Evolutionary conservation across 202 grass and related monocot genomes (phyloP).

Genomic region (Hordeum pubiflorum): DNA sequence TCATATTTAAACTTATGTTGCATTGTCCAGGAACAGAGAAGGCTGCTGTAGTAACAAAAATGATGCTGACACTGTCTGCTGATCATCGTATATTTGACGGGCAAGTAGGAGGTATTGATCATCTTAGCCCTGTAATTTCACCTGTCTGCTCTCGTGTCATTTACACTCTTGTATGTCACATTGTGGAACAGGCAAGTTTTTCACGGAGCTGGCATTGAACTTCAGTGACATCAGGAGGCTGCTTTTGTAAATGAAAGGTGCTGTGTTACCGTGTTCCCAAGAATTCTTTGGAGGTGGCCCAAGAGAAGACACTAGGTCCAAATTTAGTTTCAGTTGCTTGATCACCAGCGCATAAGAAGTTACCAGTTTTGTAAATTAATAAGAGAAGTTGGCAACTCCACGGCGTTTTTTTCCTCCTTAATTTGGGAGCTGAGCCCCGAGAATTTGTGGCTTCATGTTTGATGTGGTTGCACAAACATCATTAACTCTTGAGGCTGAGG

Average conservation of each 20-base stretch:
- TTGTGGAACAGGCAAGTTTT: slow-evolving; percentile 58
- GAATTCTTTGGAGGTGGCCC: slow-evolving; percentile 24
- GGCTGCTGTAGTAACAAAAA: slow-evolving; percentile 65
- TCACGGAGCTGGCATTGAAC: slow-evolving; percentile 58
- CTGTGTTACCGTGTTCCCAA: slow-evolving; percentile 10
- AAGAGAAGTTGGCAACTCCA: slow-evolving; percentile 19
- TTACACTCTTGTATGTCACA: not conserved
- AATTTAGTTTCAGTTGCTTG: slow-evolving; percentile 11
- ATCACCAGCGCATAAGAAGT: slow-evolving; percentile 17
- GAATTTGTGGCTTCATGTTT: slow-evolving; percentile 15
- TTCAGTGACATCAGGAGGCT: slow-evolving; percentile 86
- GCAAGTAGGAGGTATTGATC: slow-evolving; percentile 63
- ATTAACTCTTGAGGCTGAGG: not conserved
- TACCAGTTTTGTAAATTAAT: slow-evolving; percentile 47
- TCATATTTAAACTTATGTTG: slow-evolving; percentile 7
- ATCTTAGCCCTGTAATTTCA: not conserved
- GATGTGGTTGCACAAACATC: slow-evolving; percentile 2
- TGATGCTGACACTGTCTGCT: slow-evolving; percentile 82
- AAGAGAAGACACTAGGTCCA: slow-evolving; percentile 14
- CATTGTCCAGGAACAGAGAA: slow-evolving; percentile 62
- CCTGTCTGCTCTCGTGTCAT: not conserved
- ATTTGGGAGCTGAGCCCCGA: not conserved
- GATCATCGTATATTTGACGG: slow-evolving; percentile 92
- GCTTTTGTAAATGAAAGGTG: slow-evolving; percentile 46
- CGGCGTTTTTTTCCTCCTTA: not conserved